phyloP scores from a whole-genome alignment of 768 basidiomycete species.

The Trametes punicea region DNA sequence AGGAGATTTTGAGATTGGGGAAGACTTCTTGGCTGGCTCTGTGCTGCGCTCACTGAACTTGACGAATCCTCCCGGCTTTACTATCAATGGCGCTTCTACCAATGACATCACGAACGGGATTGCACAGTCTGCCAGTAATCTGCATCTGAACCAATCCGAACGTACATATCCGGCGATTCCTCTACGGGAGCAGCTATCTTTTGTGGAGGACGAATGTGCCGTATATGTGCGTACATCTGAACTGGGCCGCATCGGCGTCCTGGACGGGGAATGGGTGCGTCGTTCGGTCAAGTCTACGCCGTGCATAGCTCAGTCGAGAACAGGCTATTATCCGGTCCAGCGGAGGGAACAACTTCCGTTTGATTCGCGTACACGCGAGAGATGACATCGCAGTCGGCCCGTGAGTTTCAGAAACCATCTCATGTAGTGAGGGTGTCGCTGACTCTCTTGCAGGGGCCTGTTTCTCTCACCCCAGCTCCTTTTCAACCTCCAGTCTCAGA shows the following conservation, averaged over 20 bases:
- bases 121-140: slow-evolving; percentile 16
- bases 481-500: slow-evolving; percentile 15
- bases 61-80: background rate
- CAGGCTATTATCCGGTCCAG: slow-evolving; percentile 53
- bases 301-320: slow-evolving; percentile 6
- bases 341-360: slow-evolving; percentile 38
- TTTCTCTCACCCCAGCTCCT: slow-evolving; percentile 20
- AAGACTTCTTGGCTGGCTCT: slow-evolving; percentile 63
- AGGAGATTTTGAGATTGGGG: slow-evolving; percentile 60
- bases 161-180: slow-evolving; percentile 26
- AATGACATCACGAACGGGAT: slow-evolving; percentile 25
- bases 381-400: slow-evolving; percentile 31
- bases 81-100: background rate
- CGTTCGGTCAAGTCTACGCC: background rate
- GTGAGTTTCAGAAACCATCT: background rate
- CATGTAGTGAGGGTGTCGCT: background rate
- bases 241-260: slow-evolving; percentile 59
- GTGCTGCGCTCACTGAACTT: slow-evolving; percentile 29
- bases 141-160: slow-evolving; percentile 12
- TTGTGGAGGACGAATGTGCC: slow-evolving; percentile 46
- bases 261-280: slow-evolving; percentile 78
- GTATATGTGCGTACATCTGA: slow-evolving; percentile 63
- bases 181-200: slow-evolving; percentile 34
- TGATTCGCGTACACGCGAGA: slow-evolving; percentile 56
- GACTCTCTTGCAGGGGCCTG: slow-evolving; percentile 2